These are phyloP conservation scores for Striga asiatica DNA, from an alignment of 257 asterid species.

Conservation along the genomic window DNA sequence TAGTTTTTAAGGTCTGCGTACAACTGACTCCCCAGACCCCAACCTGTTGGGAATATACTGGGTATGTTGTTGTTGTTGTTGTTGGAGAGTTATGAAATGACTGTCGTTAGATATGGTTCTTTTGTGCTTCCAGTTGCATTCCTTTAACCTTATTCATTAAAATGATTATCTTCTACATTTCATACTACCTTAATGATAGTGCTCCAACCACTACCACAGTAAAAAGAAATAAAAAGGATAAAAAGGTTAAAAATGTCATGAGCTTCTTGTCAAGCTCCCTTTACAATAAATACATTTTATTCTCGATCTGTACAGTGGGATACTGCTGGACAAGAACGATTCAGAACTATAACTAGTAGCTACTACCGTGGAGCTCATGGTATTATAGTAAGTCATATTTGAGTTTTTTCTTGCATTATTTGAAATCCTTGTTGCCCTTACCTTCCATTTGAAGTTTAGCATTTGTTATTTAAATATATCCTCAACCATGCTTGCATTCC, in stretches of 20 bases:
- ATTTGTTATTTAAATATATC: neutral
- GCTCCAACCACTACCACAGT: neutral
- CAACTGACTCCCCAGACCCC: too few relatives aligned
- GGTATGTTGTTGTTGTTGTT: too few relatives aligned
- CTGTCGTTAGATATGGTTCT: neutral
- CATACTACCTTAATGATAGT: neutral
- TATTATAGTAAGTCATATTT: conserved; percentile 46
- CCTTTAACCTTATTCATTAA: neutral
- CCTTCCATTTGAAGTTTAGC: neutral
- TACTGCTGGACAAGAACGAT: conserved; percentile 95
- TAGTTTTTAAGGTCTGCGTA: too few relatives aligned
- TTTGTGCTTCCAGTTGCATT: neutral
- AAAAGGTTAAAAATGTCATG: neutral
- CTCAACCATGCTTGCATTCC: conserved; percentile 9
- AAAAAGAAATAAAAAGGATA: neutral
- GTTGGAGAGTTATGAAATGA: neutral
- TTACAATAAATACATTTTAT: neutral
- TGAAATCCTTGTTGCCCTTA: too few relatives aligned
- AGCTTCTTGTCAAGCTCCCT: neutral
- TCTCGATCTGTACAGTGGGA: conserved; percentile 56
- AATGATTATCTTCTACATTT: neutral
- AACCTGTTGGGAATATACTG: too few relatives aligned
- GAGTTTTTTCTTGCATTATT: neutral
- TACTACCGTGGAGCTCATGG: conserved; percentile 95
- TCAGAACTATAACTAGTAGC: conserved; percentile 85